Evolutionary conservation across 2,329 filamentous ascomycete genomes (phyloP), one percentile per base, ranked within the genome.

Genomic region (Cladobotryum protrusum): DNA sequence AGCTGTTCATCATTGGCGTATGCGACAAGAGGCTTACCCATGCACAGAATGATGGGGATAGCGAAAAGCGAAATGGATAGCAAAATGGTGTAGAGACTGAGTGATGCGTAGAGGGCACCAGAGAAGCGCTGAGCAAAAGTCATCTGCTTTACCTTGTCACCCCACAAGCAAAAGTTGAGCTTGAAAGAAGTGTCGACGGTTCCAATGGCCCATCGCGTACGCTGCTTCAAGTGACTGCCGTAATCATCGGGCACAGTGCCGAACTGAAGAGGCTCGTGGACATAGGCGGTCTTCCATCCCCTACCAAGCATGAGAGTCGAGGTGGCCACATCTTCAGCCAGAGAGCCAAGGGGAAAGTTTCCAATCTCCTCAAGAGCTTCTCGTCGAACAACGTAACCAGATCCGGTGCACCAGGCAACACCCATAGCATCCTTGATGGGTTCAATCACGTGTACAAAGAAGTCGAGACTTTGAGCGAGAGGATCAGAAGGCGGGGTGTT

Each of bases 391-490:
- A 80, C 67, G 55, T 82, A 85, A 6, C 82, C 82, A 5, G 81
- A 83, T 4, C 82, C 81, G n/a, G 78, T 81, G 57, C 79, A 83
- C 74, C 79, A 81, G n/a, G 79, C 79, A 4, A 79, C 76, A 45
- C 75, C 71, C 41, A 75, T 64, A n/a, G 72, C 59, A 51, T 75
- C 72, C 66, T 75, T 75, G 63, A 75, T 73, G 32, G 72, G 72
- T 60, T 75, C 72, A 36, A 74, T 72, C 29, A 75, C 64, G 60
- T 81, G 76, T 9, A 79, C 76, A 60, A 83, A 82, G 54, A 77
- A 75, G 57, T 81, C 75, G 40, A 82, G 71, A 59, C 72, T 76
- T 60, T 82, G 79, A 1, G 73, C 72, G 6, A 85, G 72, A 13
- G 79, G 78, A 48, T 85, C 82, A 5, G 75, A 74, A 0, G 65